These are phyloP conservation scores for Sugiyamaella marilandica DNA, from an alignment of 805 yeast genomes.

Conservation along the genomic window DNA sequence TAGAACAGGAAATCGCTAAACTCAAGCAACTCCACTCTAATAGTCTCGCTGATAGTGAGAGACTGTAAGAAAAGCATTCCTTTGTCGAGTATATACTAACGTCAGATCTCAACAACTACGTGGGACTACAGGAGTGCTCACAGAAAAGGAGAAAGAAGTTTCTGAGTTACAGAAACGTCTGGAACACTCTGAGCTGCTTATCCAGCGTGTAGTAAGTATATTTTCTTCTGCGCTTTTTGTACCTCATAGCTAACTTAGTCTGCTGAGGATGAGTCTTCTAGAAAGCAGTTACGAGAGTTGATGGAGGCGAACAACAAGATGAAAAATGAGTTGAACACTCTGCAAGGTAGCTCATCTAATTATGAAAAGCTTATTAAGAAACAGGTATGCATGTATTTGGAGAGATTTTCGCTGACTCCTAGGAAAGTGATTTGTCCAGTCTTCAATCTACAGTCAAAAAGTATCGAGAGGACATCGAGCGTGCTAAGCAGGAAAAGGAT, in stretches of 20 bases:
- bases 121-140: constrained; percentile 23
- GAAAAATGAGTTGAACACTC: constrained; percentile 36
- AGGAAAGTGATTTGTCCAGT: constrained; percentile 24
- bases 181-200: constrained; percentile 22
- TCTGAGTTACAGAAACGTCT: constrained; percentile 29
- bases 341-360: constrained; percentile 37
- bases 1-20: constrained; percentile 29
- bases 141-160: constrained; percentile 29
- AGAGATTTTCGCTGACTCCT: background rate
- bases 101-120: constrained; percentile 17
- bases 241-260: constrained; percentile 3
- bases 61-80: constrained; percentile 8
- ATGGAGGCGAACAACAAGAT: constrained; percentile 44
- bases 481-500: constrained; percentile 15
- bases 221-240: no score
- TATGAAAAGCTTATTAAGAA: constrained; percentile 34
- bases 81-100: constrained; percentile 3
- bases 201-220: no score
- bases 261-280: constrained; percentile 31
- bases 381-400: constrained; percentile 17
- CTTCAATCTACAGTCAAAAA: constrained; percentile 14
- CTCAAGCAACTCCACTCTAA: constrained; percentile 19
- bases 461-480: constrained; percentile 8
- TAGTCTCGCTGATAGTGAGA: constrained; percentile 17
- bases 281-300: constrained; percentile 36